Percentiles rank a stretch among this genome's conserved stretches.
Conservation (phyloP, 1,139 yeast species). For the Petasospora fabianii region DNA sequence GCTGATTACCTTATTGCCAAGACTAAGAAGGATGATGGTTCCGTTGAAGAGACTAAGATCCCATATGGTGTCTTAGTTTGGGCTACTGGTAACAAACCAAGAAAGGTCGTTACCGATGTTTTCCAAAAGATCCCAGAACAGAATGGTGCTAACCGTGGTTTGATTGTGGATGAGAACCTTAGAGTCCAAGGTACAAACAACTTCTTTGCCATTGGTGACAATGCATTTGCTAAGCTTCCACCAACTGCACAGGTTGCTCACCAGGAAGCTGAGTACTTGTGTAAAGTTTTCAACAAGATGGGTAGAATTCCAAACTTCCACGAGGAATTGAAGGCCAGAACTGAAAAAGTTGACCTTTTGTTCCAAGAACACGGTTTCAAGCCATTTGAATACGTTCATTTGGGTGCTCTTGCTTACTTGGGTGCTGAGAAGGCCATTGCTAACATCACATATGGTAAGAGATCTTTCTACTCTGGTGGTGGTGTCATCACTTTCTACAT, state of each 20-base stretch:
- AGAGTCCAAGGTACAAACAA: constrained; percentile 81
- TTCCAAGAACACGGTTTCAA: constrained; percentile 47
- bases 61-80: constrained; percentile 94
- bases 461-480: constrained; percentile 83
- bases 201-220: constrained; percentile 90
- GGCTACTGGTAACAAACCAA: constrained; percentile 97
- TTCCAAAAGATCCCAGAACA: constrained; percentile 79
- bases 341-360: constrained; percentile 38
- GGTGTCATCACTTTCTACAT: constrained; percentile 86
- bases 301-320: constrained; percentile 67
- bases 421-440: constrained; percentile 96
- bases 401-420: constrained; percentile 76
- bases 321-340: constrained; percentile 35
- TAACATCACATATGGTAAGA: constrained; percentile 85
- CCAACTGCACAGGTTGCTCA: constrained; percentile 98
- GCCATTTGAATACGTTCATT: constrained; percentile 60
- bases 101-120: constrained; percentile 69
- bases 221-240: constrained; percentile 81
- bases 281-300: constrained; percentile 67
- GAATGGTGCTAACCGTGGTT: constrained; percentile 82
- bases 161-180: constrained; percentile 74
- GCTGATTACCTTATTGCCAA: constrained; percentile 66
- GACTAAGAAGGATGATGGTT: constrained; percentile 62
- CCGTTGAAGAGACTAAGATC: constrained; percentile 50
- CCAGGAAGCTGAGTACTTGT: constrained; percentile 88